Base-by-base conservation (phyloP, 1,139 yeast species). In the Geotrichum klebahnii region DNA sequence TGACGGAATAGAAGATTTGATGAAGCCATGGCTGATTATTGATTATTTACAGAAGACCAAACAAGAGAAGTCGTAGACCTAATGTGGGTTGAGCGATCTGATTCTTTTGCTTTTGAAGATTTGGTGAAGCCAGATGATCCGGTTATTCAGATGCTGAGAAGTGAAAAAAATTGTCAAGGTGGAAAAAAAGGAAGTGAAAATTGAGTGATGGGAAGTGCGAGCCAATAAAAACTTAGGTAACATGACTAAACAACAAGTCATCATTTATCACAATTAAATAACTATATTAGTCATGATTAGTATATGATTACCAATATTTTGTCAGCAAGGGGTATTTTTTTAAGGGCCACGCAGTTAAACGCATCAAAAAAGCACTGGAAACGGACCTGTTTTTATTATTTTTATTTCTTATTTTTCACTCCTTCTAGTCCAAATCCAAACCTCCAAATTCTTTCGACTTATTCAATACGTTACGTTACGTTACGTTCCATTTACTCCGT, bases 11-110 rank as follows among this genome's bases (percentile, higher is more conserved):
- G n/a, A 2, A 42, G 29, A 23, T 33, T 42, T 22, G 34, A 17
- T 14, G 45, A 42, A 14, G 45, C 45, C 45, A 42, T 42, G 38
- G 14, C 34, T 28, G 31, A 22, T 19, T 10, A n/a, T 38, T 24
- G 40, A 3, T 10, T n/a, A 29, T 17, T 19, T 10, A 5, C 41
- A 17, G 42, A 26, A n/a, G n/a, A n/a, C n/a, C n/a, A n/a, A n/a
- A n/a, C n/a, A n/a, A n/a, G n/a, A n/a, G n/a, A n/a, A n/a, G n/a
- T n/a, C n/a, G n/a, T n/a, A n/a, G n/a, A n/a, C n/a, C n/a, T n/a
- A n/a, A n/a, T n/a, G n/a, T n/a, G n/a, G n/a, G n/a, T n/a, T n/a
- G n/a, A n/a, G n/a, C n/a, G n/a, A n/a, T n/a, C n/a, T n/a, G n/a
- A n/a, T n/a, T n/a, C n/a, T n/a, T n/a, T n/a, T n/a, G n/a, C n/a